A percentile compares a stretch with the other conserved stretches of the same genome.
Evolutionary conservation across 257 asterid species (phyloP).

Genomic region (Solanum commersonii): DNA sequence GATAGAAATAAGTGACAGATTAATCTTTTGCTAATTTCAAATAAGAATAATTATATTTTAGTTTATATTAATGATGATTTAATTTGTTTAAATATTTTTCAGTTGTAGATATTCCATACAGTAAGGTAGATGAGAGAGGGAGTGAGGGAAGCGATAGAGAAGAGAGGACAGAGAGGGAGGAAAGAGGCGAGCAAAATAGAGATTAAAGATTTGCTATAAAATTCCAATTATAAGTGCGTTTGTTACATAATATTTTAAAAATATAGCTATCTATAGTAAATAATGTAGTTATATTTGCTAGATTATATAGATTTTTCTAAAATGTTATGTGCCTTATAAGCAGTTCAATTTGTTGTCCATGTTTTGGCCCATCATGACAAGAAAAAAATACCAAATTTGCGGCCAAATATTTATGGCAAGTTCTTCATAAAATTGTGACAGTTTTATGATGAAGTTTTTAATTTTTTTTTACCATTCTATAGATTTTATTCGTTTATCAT

Average conservation of each 20-base stretch:
- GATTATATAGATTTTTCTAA: neutral
- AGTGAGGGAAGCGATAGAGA: neutral
- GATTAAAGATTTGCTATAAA: neutral
- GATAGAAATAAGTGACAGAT: neutral
- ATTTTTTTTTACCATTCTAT: neutral
- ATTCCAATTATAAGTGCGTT: neutral
- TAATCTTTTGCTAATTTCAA: neutral
- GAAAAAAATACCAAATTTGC: neutral
- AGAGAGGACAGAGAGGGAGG: neutral
- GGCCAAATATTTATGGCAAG: neutral
- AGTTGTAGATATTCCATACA: neutral
- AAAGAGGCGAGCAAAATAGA: neutral
- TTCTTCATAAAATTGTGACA: neutral
- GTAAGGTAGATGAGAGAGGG: neutral
- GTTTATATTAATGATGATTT: neutral
- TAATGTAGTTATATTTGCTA: neutral
- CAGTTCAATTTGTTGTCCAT: neutral
- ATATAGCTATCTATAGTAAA: neutral
- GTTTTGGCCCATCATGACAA: neutral
- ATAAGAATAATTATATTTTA: neutral
- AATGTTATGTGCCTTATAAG: neutral
- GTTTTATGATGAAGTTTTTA: neutral
- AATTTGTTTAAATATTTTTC: neutral
- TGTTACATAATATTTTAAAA: neutral
- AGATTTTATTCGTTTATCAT: neutral